Evolutionary conservation across 2,329 filamentous ascomycete species (phyloP), one percentile per base, ranked within the genome.

Genomic region (Pyrenochaeta sp.): DNA sequence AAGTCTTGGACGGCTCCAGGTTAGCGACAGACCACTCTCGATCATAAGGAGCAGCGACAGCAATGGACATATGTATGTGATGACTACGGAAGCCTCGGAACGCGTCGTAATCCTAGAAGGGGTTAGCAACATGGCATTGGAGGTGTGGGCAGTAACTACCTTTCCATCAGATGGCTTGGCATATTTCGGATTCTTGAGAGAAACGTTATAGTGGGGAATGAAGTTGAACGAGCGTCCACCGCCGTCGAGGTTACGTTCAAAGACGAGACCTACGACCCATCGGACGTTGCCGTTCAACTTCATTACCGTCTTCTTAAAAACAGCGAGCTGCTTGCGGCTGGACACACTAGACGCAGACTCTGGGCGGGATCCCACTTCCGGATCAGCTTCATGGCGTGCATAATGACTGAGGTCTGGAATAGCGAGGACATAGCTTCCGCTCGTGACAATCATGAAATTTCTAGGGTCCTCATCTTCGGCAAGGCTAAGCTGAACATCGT

Each of bases 231-330:
- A 93, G 56, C 95, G 86, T 52, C 85, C 83, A 34, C 89, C 90
- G 52, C 88, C 81, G 44, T 88, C 86, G 30, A 93, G 83, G 62
- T 94, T 91, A 45, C 90, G 88, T 78, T 99, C 95, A 73, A 99
- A 99, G 49, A 96, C 91, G 39, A 99, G 82, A 0, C 95, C 96
- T 13, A 91, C 89, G 72, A 94, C 85, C 91, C 93, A 97, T 77
- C 92, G 91, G 0, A 99, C 95, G 72, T 95, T 96, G 13, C 95
- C 95, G 3, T 95, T 98, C 12, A 99, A 84, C 78, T 99, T 99
- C 94, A 99, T 98, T 50, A 97, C 88, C 3, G 98, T 95, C 79
- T 99, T 99, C 78, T 97, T 97, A 84, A 99, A 99, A 0, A 89
- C 84, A n/a, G 93, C 91, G 2, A 90, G 88, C 36, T 90, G 86